A percentile compares a stretch with the other conserved stretches of the same genome.
phyloP scores from a whole-genome alignment of 441 rosid genomes.

The Cnidoscolus chayamansa region DNA sequence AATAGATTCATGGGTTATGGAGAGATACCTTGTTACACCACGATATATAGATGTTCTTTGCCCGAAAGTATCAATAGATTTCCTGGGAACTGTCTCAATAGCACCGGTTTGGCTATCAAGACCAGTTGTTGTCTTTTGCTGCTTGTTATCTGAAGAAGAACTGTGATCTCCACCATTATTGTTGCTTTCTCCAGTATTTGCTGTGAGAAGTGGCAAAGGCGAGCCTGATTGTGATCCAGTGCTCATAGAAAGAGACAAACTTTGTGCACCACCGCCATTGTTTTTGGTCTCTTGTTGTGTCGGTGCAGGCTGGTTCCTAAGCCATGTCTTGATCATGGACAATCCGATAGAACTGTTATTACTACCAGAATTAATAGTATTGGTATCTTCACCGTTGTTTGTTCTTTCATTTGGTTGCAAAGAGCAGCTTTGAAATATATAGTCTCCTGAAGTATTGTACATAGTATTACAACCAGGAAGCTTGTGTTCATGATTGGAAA shows the following conservation, averaged over 20 bases:
- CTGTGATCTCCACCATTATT: constrained; percentile 26
- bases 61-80: constrained; percentile 69
- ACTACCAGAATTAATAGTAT: constrained; percentile 13
- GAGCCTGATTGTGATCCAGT: constrained; percentile 39
- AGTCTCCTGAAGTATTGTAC: constrained; percentile 24
- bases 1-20: neutral
- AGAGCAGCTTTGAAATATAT: constrained; percentile 33
- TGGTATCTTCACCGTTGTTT: constrained; percentile 30
- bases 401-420: constrained; percentile 23
- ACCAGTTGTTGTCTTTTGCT: constrained; percentile 28
- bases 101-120: constrained; percentile 25
- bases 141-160: constrained; percentile 38
- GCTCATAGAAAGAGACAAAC: constrained; percentile 68
- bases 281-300: constrained; percentile 27
- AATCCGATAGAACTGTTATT: constrained; percentile 50
- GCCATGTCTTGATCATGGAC: constrained; percentile 80
- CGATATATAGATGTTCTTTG: constrained; percentile 96
- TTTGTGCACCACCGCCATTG: constrained; percentile 38
- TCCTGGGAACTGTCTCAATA: constrained; percentile 50
- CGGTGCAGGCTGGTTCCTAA: constrained; percentile 56
- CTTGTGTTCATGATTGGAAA: constrained; percentile 32
- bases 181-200: constrained; percentile 26
- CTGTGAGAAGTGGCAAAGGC: constrained; percentile 33
- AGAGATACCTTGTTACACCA: constrained; percentile 75
- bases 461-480: constrained; percentile 25